phyloP scores from a whole-genome alignment of 2,329 filamentous ascomycete species.

The Sarocladiaceae sp. region DNA sequence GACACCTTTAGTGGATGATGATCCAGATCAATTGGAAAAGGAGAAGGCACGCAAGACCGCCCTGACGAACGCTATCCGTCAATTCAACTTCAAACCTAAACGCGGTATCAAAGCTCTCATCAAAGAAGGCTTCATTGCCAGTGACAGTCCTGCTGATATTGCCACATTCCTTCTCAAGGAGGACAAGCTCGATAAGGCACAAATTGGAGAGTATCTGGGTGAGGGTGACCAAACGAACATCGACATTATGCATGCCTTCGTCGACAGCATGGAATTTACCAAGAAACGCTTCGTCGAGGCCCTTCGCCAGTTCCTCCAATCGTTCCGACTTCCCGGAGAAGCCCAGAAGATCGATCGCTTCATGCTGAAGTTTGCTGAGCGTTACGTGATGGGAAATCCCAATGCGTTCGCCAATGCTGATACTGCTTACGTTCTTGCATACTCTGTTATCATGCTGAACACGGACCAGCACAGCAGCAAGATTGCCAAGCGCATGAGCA shows the following conservation, averaged over 20 bases:
- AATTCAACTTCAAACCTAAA: constrained; percentile 98
- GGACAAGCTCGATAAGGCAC: constrained; percentile 81
- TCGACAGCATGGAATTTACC: constrained; percentile 89
- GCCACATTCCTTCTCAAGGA: constrained; percentile 76
- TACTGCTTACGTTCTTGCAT: constrained; percentile 91
- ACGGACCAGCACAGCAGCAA: constrained; percentile 92
- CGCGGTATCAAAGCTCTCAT: constrained; percentile 80
- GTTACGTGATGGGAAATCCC: constrained; percentile 90
- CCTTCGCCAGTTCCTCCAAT: constrained; percentile 83
- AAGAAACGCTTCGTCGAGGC: constrained; percentile 91
- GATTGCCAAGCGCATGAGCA: constrained; percentile 79
- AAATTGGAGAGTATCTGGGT: constrained; percentile 89
- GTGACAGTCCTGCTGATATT: constrained; percentile 72
- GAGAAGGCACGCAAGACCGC: constrained; percentile 93
- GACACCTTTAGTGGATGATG: constrained; percentile 73
- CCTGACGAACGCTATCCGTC: constrained; percentile 76
- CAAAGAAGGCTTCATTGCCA: constrained; percentile 79
- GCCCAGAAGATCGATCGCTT: constrained; percentile 99
- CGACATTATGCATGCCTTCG: constrained; percentile 96
- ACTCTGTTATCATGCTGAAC: constrained; percentile 95
- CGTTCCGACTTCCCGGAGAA: constrained; percentile 90
- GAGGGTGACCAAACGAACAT: constrained; percentile 92
- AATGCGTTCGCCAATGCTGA: constrained; percentile 98
- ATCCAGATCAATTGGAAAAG: constrained; percentile 88
- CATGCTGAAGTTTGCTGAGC: constrained; percentile 97